Conservation (phyloP, 2,329 filamentous ascomycete genomes). For the Seiridium unicorne region DNA sequence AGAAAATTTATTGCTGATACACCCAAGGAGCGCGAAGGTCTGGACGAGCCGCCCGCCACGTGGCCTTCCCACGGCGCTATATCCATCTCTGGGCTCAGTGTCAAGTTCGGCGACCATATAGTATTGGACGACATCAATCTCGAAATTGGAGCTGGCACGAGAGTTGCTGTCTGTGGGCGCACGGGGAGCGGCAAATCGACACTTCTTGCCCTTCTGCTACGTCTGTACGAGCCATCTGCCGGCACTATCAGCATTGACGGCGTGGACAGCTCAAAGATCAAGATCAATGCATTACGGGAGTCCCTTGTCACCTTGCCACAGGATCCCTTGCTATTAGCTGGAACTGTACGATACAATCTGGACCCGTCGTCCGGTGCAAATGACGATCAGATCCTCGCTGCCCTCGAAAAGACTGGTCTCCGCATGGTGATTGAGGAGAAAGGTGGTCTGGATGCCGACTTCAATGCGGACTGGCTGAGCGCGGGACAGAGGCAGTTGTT, state of each 20-base stretch:
- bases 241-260: slow-evolving; percentile 3
- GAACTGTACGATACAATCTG: slow-evolving; percentile 7
- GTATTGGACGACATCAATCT: slow-evolving; percentile 1
- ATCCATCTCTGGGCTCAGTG: slow-evolving; percentile 1
- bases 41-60: not conserved
- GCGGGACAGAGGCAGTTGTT: slow-evolving; percentile 10
- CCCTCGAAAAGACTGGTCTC: slow-evolving; percentile 1
- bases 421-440: not conserved
- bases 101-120: not conserved
- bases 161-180: slow-evolving; percentile 1
- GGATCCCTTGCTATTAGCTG: slow-evolving; percentile 10
- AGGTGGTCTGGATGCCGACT: not conserved
- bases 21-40: slow-evolving; percentile 1
- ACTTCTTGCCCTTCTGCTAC: not conserved
- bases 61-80: not conserved
- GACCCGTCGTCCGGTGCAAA: not conserved
- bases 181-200: slow-evolving; percentile 4
- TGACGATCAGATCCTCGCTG: slow-evolving; percentile 5
- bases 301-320: slow-evolving; percentile 4
- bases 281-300: not conserved
- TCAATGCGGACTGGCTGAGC: slow-evolving; percentile 1
- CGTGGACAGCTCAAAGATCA: not conserved
- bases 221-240: not conserved
- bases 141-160: not conserved
- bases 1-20: not conserved